Conservation (phyloP, 257 asterid species). For the Plantago major region DNA sequence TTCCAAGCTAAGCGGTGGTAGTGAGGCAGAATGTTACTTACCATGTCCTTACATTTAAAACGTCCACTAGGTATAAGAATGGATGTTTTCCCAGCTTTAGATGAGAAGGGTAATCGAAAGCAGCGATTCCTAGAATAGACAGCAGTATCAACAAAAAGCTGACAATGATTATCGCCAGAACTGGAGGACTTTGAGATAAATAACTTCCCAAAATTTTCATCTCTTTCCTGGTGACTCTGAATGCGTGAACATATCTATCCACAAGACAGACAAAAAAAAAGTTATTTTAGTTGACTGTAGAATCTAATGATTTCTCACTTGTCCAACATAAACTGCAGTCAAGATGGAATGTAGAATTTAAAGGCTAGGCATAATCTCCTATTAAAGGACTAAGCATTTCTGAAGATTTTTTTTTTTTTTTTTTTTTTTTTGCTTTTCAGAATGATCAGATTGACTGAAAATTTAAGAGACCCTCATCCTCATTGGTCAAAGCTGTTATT, state of each 20-base stretch:
- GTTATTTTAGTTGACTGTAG: slow-evolving; percentile 6
- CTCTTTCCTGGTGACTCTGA: slow-evolving; percentile 47
- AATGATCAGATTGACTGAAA: too few relatives aligned
- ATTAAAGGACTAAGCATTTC: too few relatives aligned
- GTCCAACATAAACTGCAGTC: slow-evolving; percentile 7
- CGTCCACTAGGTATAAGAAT: slow-evolving; percentile 89
- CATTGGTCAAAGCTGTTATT: too few relatives aligned
- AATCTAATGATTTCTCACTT: slow-evolving; percentile 12
- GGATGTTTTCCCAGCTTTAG: slow-evolving; percentile 88
- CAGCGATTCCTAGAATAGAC: slow-evolving; percentile 95
- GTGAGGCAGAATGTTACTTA: slow-evolving; percentile 29
- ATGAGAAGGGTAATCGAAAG: slow-evolving; percentile 85
- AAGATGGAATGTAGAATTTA: slow-evolving; percentile 12
- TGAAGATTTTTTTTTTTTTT: too few relatives aligned
- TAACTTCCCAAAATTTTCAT: slow-evolving; percentile 50
- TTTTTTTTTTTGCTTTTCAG: too few relatives aligned
- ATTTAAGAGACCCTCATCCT: too few relatives aligned
- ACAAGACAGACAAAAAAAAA: slow-evolving; percentile 19
- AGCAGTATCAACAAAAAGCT: slow-evolving; percentile 85
- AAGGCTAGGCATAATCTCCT: background rate
- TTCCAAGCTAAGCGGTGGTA: slow-evolving; percentile 8
- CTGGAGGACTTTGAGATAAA: slow-evolving; percentile 62
- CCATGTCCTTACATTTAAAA: slow-evolving; percentile 82
- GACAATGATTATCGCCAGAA: slow-evolving; percentile 37
- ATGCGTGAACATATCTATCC: slow-evolving; percentile 79